Base-by-base conservation (phyloP, 139 green algal species). In the Ettlia oleoabundans region DNA sequence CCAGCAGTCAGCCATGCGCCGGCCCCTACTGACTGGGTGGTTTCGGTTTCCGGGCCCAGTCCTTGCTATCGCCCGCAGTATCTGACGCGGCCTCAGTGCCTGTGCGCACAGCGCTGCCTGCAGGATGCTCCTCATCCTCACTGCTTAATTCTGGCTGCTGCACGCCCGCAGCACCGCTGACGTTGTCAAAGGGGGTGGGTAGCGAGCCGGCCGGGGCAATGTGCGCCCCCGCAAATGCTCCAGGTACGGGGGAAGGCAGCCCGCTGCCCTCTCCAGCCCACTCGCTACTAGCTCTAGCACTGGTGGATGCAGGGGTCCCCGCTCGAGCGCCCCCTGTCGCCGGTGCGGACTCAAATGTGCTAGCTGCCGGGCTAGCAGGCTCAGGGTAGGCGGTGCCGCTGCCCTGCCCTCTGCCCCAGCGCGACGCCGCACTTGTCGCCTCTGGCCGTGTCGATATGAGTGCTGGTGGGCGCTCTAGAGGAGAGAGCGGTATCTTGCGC, bases 401-500 rank as follows among this genome's bases (percentile, higher is more conserved):
- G n/a, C n/a, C n/a, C n/a, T n/a, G n/a, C n/a, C n/a, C n/a, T n/a
- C n/a, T n/a, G n/a, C n/a, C n/a, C n/a, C n/a, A n/a, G n/a, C n/a
- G n/a, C n/a, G 71, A 43, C 32, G 30, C 71, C 33, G 32, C 71
- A 13, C 28, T 47, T 28, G 33, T 32, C 30, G 71, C 47, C 71
- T 66, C 71, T 19, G 32, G 28, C 0, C 40, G 71, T 47, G 33
- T 51, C 22, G 32, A 1, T 53, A 37, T 37, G n/a, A 73, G 40
- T 22, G 62, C 62, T 1, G 76, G 41, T 22, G 47, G 62, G 38
- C 64, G 33, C 47, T 76, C 73, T 37, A 26, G 35, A 19, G 73
- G 35, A 3, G 73, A 80, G 35, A 80, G 52, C 37, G 73, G 73
- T 26, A 80, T 80, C 73, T 55, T 80, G 3, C 53, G 35, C n/a